phyloP scores from a whole-genome alignment of 148 eudicot species.

The Persicaria tinctoria region DNA sequence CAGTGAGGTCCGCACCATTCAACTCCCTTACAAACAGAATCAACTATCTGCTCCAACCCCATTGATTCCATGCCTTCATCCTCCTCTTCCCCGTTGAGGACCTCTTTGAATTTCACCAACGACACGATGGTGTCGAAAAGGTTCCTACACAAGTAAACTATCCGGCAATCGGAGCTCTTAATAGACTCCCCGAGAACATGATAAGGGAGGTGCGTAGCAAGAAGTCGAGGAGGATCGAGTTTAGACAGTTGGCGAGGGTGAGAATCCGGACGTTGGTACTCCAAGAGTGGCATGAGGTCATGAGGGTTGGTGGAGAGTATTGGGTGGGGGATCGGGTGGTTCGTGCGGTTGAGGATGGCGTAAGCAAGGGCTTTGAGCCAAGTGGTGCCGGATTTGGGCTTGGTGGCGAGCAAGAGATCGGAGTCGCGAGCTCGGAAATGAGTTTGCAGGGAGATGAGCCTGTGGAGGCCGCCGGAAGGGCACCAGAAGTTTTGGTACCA shows the following conservation, averaged over 20 bases:
- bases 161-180: too few species aligned
- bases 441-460: constrained; percentile 3
- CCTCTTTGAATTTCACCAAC: neutral
- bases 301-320: too few species aligned
- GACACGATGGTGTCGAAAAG: constrained; percentile 18
- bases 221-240: too few species aligned
- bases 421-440: constrained; percentile 11
- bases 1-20: neutral
- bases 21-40: constrained; percentile 3
- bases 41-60: neutral
- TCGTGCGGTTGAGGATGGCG: too few species aligned
- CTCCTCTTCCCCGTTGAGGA: neutral
- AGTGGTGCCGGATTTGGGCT: constrained; percentile 11
- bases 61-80: neutral
- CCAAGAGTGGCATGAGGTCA: too few species aligned
- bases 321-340: too few species aligned
- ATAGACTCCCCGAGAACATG: too few species aligned
- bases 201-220: too few species aligned
- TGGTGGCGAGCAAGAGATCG: constrained; percentile 13
- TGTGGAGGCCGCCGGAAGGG: constrained; percentile 1
- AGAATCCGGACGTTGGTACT: too few species aligned
- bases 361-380: neutral
- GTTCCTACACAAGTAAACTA: constrained; percentile 16
- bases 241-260: too few species aligned
- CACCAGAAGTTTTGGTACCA: constrained; percentile 23